Evolutionary conservation across 371 early-diverging fungal species (phyloP), one percentile per base, ranked within the genome.

Genomic region (Lichtheimia corymbifera): DNA sequence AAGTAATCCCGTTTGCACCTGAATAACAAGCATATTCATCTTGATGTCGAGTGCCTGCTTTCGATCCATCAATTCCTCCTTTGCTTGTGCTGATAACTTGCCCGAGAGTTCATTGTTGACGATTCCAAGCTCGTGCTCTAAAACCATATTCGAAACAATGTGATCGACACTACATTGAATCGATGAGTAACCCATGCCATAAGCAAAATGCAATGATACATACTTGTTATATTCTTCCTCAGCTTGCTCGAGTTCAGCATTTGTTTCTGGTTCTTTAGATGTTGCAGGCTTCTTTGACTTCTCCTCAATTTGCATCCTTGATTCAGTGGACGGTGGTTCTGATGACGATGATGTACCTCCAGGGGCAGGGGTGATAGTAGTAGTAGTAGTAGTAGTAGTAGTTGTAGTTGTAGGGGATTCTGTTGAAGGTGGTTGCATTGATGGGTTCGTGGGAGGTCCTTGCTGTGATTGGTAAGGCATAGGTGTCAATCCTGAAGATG

Each of bases 21-120:
- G 79, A 7, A 91, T 80, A 15, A 91, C 87, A n/a, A 94, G 79
- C 76, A 92, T 71, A 61, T 91, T 87, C 85, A 91, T 86, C 67
- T 92, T 91, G 63, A 93, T 83, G 53, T 92, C 89, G 42, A 90
- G 75, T 11, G 84, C 87, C 56, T 77, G 77, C 62, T 88, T 81
- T 44, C 88, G 68, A 66, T 90, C 91, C 55, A 75, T 65, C 45
- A 88, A 69, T 27, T 91, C 91, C 0, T 91, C 92, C 28, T 69
- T 75, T 0, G 73, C 64, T 41, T 80, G 73, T 50, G 66, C 53
- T 75, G 84, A 40, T 63, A 65, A 20, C 61, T 73, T n/a, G 68
- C 25, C 42, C 5, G 77, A 64, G n/a, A 92, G 75, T 52, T 80
- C 75, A 5, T 71, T 59, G 35, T 77, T 67, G 0, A 88, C 73